These are phyloP conservation scores for Vigna trinervia DNA, from an alignment of 306 rosid species.

Conservation along the genomic window DNA sequence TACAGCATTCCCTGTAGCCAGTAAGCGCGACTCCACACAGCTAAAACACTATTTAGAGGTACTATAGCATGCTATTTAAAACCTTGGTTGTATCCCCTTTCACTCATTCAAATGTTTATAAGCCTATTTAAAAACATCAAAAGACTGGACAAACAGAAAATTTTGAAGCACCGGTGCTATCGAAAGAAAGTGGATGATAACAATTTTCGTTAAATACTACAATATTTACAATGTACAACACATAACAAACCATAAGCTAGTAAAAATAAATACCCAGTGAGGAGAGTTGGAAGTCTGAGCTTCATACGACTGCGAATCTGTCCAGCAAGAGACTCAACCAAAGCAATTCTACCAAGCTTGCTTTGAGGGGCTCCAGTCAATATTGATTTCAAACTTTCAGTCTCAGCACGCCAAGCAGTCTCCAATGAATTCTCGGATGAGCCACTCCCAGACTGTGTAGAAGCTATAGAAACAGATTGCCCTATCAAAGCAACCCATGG, in stretches of 20 bases:
- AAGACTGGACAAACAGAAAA: neutral
- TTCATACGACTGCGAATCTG: slow-evolving; percentile 94
- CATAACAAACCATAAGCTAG: slow-evolving; percentile 24
- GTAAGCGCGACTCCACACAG: no score
- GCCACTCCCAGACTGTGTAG: slow-evolving; percentile 86
- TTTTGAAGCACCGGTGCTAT: neutral
- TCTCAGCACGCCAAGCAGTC: slow-evolving; percentile 99
- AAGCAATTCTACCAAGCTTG: slow-evolving; percentile 95
- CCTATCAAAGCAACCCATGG: slow-evolving; percentile 98
- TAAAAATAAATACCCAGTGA: slow-evolving; percentile 76
- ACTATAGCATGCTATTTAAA: no score
- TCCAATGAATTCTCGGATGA: slow-evolving; percentile 93
- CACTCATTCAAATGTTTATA: slow-evolving; percentile 12
- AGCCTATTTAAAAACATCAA: slow-evolving; percentile 25
- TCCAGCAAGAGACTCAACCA: slow-evolving; percentile 90
- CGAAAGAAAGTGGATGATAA: slow-evolving; percentile 15
- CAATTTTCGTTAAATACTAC: slow-evolving; percentile 1
- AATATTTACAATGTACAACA: slow-evolving; percentile 29
- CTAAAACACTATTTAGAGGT: no score
- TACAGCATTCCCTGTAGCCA: no score
- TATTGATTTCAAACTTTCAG: slow-evolving; percentile 95
- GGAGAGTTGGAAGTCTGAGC: slow-evolving; percentile 90
- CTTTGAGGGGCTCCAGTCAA: slow-evolving; percentile 93
- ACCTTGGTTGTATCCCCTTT: neutral
- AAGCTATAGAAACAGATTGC: slow-evolving; percentile 93